These are phyloP conservation scores for Coemansia sp. DNA, from an alignment of 371 early-diverging fungal genomes.

Conservation along the genomic window DNA sequence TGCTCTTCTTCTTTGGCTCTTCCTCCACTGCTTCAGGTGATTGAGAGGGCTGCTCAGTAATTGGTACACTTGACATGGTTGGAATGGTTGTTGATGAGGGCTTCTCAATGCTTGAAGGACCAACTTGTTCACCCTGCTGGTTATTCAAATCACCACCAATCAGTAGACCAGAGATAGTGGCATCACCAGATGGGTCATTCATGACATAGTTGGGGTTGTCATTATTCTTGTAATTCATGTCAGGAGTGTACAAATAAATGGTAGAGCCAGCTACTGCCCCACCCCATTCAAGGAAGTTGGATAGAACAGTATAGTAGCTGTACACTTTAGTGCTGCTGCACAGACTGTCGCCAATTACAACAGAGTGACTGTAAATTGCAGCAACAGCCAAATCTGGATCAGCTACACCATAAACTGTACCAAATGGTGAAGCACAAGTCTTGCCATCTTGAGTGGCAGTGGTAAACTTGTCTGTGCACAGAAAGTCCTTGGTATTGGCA, in stretches of 20 bases:
- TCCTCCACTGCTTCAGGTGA: neutral
- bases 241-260: slow-evolving; percentile 32
- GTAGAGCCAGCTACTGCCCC: slow-evolving; percentile 31
- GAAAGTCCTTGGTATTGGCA: slow-evolving; percentile 22
- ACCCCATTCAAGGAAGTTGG: slow-evolving; percentile 44
- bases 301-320: slow-evolving; percentile 39
- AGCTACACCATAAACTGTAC: slow-evolving; percentile 24
- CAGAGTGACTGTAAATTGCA: slow-evolving; percentile 40
- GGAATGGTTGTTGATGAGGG: neutral
- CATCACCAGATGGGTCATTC: slow-evolving; percentile 10
- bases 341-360: slow-evolving; percentile 29
- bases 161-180: slow-evolving; percentile 7
- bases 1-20: slow-evolving; percentile 8
- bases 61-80: neutral
- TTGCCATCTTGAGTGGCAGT: neutral
- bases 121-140: neutral
- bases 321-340: slow-evolving; percentile 19
- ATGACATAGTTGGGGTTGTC: slow-evolving; percentile 29
- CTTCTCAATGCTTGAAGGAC: neutral
- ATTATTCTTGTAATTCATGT: slow-evolving; percentile 36
- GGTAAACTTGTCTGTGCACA: slow-evolving; percentile 25
- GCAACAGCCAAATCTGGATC: slow-evolving; percentile 33
- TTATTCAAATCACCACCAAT: slow-evolving; percentile 33
- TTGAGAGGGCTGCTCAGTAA: neutral
- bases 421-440: slow-evolving; percentile 23